phyloP scores from a whole-genome alignment of 1,284 basidiomycete genomes.

The Leccinum pallidistipes region DNA sequence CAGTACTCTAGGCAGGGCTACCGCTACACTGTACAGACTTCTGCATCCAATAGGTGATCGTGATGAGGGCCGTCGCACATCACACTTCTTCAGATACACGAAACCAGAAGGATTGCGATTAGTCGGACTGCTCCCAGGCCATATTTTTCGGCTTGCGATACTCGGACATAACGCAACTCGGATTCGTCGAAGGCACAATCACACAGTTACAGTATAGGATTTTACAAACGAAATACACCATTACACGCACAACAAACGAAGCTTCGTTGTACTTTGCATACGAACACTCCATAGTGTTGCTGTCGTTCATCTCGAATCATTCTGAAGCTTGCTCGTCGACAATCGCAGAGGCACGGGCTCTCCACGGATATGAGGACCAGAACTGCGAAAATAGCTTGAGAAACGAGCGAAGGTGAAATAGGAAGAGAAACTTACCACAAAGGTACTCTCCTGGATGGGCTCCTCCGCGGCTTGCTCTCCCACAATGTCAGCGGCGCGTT shows the following conservation, averaged over 20 bases:
- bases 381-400: background rate
- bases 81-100: background rate
- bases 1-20: background rate
- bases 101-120: background rate
- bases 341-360: background rate
- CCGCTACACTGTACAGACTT: too few relatives aligned
- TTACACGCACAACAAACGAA: background rate
- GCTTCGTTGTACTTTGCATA: background rate
- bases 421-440: background rate
- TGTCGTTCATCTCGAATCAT: background rate
- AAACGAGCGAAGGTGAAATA: background rate
- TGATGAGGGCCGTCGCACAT: background rate
- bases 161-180: background rate
- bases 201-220: too few relatives aligned
- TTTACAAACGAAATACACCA: too few relatives aligned
- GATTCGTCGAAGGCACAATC: background rate
- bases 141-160: background rate
- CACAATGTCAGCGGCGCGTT: too few relatives aligned
- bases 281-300: background rate
- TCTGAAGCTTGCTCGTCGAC: background rate
- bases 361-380: background rate
- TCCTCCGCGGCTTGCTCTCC: background rate
- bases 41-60: too few relatives aligned
- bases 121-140: background rate
- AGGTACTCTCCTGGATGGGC: background rate